Evolutionary conservation across 441 rosid species (phyloP).

Genomic region (Gossypium trilobum): DNA sequence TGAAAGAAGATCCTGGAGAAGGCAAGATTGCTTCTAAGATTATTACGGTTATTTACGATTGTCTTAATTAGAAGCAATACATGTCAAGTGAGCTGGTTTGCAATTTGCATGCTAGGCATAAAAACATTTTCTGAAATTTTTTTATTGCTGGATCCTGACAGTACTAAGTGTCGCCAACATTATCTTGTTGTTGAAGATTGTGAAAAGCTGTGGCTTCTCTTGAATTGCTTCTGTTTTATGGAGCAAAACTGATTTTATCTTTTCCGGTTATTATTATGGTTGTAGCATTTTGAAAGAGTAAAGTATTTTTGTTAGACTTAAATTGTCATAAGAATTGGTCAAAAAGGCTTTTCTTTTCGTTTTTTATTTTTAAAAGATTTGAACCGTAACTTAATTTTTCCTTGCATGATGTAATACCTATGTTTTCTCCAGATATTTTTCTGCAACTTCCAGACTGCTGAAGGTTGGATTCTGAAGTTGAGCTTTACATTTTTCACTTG

Average conservation of each 20-base stretch:
- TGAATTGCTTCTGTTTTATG: neutral
- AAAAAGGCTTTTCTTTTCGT: neutral
- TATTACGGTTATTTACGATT: neutral
- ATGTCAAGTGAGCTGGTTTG: neutral
- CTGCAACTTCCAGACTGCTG: conserved; percentile 17
- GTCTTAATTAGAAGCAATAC: neutral
- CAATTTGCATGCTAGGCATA: neutral
- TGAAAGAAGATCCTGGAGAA: neutral
- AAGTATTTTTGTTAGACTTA: neutral
- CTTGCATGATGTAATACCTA: conserved; percentile 3
- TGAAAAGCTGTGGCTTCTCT: neutral
- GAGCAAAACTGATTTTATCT: neutral
- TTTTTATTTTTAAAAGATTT: neutral
- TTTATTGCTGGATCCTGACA: conserved; percentile 7
- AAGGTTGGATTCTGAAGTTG: conserved; percentile 17
- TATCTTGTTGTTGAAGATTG: neutral
- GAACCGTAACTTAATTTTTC: neutral
- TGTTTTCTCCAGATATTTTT: conserved; percentile 15
- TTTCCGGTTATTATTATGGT: neutral
- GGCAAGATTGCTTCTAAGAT: neutral
- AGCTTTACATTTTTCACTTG: conserved; percentile 11
- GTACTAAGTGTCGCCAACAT: neutral
- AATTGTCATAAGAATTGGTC: neutral
- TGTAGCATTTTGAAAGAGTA: neutral
- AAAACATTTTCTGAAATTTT: neutral